These are phyloP conservation scores for Niveomyces coronatus DNA, from an alignment of 2,329 filamentous ascomycete species.

Conservation along the genomic window DNA sequence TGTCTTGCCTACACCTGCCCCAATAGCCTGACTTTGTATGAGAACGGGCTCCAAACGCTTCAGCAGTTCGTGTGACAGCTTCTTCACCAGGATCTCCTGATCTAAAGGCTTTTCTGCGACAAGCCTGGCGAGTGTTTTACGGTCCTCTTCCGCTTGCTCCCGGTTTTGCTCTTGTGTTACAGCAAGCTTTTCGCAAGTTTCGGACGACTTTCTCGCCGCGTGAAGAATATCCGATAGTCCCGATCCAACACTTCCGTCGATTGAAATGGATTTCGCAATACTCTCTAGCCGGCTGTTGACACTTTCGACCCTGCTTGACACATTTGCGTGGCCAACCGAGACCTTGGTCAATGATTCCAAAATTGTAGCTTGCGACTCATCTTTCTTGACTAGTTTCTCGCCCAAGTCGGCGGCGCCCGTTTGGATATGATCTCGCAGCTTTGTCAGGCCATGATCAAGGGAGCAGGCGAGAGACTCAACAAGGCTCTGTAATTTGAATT, in stretches of 20 bases:
- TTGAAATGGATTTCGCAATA: neutral
- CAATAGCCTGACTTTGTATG: neutral
- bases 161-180: neutral
- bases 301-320: constrained; percentile 1
- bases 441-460: neutral
- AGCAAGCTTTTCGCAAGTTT: neutral
- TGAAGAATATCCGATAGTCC: neutral
- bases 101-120: neutral
- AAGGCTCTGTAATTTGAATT: neutral
- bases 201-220: neutral
- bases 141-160: neutral
- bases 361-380: neutral
- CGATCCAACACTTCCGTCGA: neutral
- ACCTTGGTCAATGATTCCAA: neutral
- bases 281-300: constrained; percentile 2
- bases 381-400: neutral
- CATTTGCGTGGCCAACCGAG: neutral
- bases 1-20: neutral
- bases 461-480: neutral
- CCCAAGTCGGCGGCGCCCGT: neutral
- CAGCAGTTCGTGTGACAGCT: neutral
- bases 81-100: neutral
- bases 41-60: neutral
- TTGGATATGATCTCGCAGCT: constrained; percentile 3
- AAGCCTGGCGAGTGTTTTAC: neutral